Base-by-base conservation (phyloP, 208 protist species). In the Strigomonas culicis region DNA sequence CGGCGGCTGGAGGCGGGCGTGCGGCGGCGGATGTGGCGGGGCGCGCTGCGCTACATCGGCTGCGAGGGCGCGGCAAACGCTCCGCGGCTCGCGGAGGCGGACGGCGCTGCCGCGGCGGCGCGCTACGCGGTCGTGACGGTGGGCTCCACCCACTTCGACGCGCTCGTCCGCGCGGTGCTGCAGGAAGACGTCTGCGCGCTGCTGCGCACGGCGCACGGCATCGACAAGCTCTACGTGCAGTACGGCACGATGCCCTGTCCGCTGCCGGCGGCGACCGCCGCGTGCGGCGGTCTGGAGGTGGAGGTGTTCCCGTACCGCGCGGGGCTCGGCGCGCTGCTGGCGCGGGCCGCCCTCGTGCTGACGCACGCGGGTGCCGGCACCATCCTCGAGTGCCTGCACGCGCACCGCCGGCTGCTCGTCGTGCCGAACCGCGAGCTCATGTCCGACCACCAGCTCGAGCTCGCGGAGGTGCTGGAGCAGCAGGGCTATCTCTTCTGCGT, bases 351-450 rank as follows among this genome's bases (percentile, higher is more conserved):
- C 22, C 64, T 97, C 15, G 80, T 97, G 34, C 82, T 97, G 28
- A 88, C 88, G 3, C 93, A 97, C 69, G 90, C 90, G 19, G 93
- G 93, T 11, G 93, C 90, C 0, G 93, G 93, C 15, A 96, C 93
- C n/a, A 93, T 96, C n/a, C 82, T 96, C 28, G 90, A 97, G 52
- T 77, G 75, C n/a, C 70, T 96, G 22, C 76, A 92, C 46, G 67
- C 69, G 31, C 75, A 66, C 25, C 66, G 65, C 2, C 81, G 79
- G n/a, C 63, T 84, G 25, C 70, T 97, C 27, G 86, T 91, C 0
- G 90, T 97, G 28, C 93, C 93, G 1, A 97, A 97, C 57, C 81
- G 85, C 15, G 28, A 59, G 25, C 83, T 97, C 25, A 95, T 95
- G 93, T 84, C 77, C 7, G 87, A 97, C 69, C 93, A 97, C 61